phyloP scores from a whole-genome alignment of 2,329 filamentous ascomycete species.

The Chrysoporthe cubensis region DNA sequence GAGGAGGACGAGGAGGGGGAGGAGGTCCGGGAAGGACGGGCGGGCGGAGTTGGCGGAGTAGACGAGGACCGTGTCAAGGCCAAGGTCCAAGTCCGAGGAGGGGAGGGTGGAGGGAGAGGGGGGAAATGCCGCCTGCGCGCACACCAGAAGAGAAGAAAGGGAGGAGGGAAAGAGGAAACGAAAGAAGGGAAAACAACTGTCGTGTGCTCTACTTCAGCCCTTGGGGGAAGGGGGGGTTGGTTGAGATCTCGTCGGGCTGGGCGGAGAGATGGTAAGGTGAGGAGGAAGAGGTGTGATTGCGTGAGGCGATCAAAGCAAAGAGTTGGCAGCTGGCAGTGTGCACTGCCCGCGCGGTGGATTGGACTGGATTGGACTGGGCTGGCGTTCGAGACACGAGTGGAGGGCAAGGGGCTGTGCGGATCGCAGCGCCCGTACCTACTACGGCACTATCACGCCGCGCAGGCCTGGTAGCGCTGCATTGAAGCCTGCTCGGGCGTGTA shows the following conservation, averaged over 20 bases:
- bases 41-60: slow-evolving; percentile 24
- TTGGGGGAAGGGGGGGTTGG: slow-evolving; percentile 30
- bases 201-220: slow-evolving; percentile 25
- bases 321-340: neutral
- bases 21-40: neutral
- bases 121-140: slow-evolving; percentile 31
- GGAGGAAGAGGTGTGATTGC: slow-evolving; percentile 13
- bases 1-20: neutral
- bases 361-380: neutral
- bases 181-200: slow-evolving; percentile 30
- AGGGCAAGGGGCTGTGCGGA: slow-evolving; percentile 9
- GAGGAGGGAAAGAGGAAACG: slow-evolving; percentile 40
- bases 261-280: slow-evolving; percentile 28
- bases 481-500: neutral
- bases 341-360: slow-evolving; percentile 9
- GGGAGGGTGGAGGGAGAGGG: slow-evolving; percentile 19
- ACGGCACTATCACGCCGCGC: neutral
- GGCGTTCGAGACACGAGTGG: slow-evolving; percentile 3
- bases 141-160: slow-evolving; percentile 45
- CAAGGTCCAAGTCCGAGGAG: slow-evolving; percentile 34
- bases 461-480: neutral
- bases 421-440: neutral
- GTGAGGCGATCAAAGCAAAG: slow-evolving; percentile 7
- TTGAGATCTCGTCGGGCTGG: slow-evolving; percentile 12
- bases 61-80: slow-evolving; percentile 34